Evolutionary conservation across 2,329 filamentous ascomycete genomes (phyloP), one percentile per base, ranked within the genome.

Genomic region (Thermomyces lanuginosus): DNA sequence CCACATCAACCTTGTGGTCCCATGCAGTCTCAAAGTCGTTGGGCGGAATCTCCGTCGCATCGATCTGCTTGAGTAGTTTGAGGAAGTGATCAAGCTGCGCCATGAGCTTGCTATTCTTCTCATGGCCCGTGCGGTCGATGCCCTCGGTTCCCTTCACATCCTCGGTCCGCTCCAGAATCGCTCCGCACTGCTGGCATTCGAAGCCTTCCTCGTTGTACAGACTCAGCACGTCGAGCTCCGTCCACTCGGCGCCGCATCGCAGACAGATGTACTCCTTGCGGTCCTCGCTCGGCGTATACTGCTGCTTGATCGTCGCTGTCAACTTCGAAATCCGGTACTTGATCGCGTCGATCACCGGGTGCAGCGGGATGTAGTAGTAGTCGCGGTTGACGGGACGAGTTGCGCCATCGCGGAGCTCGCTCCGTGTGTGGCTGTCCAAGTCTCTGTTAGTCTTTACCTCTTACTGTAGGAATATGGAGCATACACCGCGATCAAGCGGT

Each of bases 281-380:
- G 53, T 95, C 86, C 30, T 70, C 69, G 6, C 76, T 76, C 0
- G 81, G 76, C 10, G 80, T 73, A 9, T 80, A 79, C 31, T 81
- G 75, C 9, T 76, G 74, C 54, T 93, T 84, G 32, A 95, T 82
- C 29, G 77, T 73, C 49, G 86, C 84, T 39, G 84, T 83, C 40
- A 95, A 72, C 30, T 76, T 76, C 47, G 86, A 84, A 27, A 92
- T 73, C 36, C 81, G 76, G 68, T 79, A 98, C 53, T 98, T 98
- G 56, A 92, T 91, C 25, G 81, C 82, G 55, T 98, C 89, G 45
- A 98, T 82, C 18, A 86, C 82, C 31, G 81, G 78, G 33, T 89
- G 81, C 45, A 91, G 91, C 49, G 93, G 84, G 49, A 98, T 86
- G 55, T 81, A 98, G 60, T 92, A 98, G 64, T 92, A 98, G 36